These are phyloP conservation scores for Solanum sitiens DNA, from an alignment of 257 asterid genomes.

Conservation along the genomic window DNA sequence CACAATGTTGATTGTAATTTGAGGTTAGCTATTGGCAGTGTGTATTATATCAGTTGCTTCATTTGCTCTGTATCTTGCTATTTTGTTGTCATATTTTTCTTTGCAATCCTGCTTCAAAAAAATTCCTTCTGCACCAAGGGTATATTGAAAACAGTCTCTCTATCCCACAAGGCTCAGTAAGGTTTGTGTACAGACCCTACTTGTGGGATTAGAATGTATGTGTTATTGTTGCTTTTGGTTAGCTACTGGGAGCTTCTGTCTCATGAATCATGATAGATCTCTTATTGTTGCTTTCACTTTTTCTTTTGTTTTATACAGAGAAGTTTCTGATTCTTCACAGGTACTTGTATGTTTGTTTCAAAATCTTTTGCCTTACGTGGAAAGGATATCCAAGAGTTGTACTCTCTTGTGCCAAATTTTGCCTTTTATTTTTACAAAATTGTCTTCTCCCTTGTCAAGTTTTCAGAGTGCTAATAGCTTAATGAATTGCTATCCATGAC, in stretches of 20 bases:
- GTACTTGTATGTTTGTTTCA: not conserved
- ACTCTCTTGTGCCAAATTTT: not conserved
- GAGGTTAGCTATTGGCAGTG: not conserved
- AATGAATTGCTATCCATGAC: not conserved
- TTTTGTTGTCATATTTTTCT: not conserved
- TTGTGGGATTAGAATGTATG: not conserved
- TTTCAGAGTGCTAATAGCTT: not conserved
- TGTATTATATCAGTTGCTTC: not conserved
- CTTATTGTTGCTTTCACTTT: not conserved
- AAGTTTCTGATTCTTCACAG: not conserved
- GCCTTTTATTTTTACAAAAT: not conserved
- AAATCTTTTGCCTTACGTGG: not conserved
- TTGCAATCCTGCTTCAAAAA: not conserved
- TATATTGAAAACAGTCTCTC: not conserved
- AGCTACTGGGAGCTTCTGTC: not conserved
- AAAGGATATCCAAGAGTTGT: not conserved
- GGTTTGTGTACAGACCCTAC: not conserved
- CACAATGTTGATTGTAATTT: not conserved
- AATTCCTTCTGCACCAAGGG: fast-evolving
- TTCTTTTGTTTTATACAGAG: not conserved
- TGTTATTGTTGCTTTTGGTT: not conserved
- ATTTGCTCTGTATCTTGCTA: not conserved
- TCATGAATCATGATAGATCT: not conserved
- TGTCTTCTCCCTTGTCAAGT: not conserved
- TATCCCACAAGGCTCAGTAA: not conserved